Conservation (phyloP, 257 asterid species). For the Verbena officinalis region DNA sequence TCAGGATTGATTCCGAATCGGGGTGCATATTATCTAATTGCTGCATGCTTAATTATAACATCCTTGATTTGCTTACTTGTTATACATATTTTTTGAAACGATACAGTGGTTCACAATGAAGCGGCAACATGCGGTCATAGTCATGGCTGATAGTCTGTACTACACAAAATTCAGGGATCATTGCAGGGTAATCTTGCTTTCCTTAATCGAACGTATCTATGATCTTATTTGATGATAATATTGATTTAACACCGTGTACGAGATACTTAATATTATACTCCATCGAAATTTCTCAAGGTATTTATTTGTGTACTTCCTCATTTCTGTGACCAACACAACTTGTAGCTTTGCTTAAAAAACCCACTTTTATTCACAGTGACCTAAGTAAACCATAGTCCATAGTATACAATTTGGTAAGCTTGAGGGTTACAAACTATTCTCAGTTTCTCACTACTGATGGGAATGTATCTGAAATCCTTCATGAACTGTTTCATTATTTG, state of each 20-base stretch:
- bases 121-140: constrained; percentile 83
- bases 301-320: neutral
- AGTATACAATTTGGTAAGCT: neutral
- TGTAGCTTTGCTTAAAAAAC: constrained; percentile 7
- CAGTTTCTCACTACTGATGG: neutral
- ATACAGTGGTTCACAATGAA: constrained; percentile 99
- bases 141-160: constrained; percentile 89
- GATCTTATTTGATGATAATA: neutral
- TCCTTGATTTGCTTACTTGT: constrained; percentile 18
- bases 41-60: constrained; percentile 27
- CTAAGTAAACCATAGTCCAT: constrained; percentile 5
- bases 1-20: neutral
- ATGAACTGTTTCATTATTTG: too few species aligned
- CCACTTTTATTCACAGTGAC: neutral
- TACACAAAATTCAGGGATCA: constrained; percentile 85
- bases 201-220: neutral
- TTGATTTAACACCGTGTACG: constrained; percentile 35
- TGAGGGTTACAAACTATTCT: constrained; percentile 5
- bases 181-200: constrained; percentile 64
- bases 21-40: neutral
- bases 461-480: too few species aligned
- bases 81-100: constrained; percentile 27
- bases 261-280: neutral
- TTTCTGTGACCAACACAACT: constrained; percentile 11
- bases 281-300: neutral